Conservation (phyloP, 495 filamentous ascomycete genomes). For the Paragyromitra xinjiangensis region DNA sequence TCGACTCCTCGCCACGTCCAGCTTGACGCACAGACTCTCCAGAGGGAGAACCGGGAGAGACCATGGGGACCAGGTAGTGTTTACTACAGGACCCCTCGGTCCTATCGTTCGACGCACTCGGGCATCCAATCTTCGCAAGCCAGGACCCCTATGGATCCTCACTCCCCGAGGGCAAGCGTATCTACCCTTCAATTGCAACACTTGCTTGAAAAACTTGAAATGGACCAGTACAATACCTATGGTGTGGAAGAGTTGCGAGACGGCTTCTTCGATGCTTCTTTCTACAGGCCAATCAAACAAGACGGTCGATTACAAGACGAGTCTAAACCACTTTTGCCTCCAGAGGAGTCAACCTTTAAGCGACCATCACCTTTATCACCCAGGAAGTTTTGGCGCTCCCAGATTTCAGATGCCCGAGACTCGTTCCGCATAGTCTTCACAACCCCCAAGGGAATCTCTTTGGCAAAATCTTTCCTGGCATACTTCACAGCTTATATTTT, state of each 20-base stretch:
- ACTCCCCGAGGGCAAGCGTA: slow-evolving; percentile 54
- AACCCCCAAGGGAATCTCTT: slow-evolving; percentile 60
- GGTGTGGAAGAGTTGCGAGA: slow-evolving; percentile 66
- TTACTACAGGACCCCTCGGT: slow-evolving; percentile 44
- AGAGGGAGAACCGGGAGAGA: slow-evolving; percentile 40
- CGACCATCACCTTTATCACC: slow-evolving; percentile 47
- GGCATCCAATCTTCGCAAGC: slow-evolving; percentile 53
- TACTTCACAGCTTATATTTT: slow-evolving; percentile 66
- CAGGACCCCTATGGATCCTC: slow-evolving; percentile 52
- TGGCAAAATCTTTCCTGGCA: slow-evolving; percentile 65
- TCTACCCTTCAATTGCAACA: slow-evolving; percentile 60
- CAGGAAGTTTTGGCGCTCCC: slow-evolving; percentile 4
- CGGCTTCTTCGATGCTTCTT: slow-evolving; percentile 69
- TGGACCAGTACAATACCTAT: slow-evolving; percentile 63
- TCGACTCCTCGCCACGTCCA: slow-evolving; percentile 44
- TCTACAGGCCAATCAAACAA: slow-evolving; percentile 62
- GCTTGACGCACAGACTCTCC: slow-evolving; percentile 48
- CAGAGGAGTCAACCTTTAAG: slow-evolving; percentile 27
- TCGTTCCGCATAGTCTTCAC: slow-evolving; percentile 60
- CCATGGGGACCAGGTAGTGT: slow-evolving; percentile 26
- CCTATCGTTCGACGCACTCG: slow-evolving; percentile 50
- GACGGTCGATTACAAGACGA: slow-evolving; percentile 49
- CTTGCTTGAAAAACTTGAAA: slow-evolving; percentile 59
- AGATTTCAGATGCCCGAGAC: slow-evolving; percentile 38
- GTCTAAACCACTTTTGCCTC: slow-evolving; percentile 16